These are phyloP conservation scores for Melampsora larici-populina DNA, from an alignment of 1,284 basidiomycete species.

Conservation along the genomic window DNA sequence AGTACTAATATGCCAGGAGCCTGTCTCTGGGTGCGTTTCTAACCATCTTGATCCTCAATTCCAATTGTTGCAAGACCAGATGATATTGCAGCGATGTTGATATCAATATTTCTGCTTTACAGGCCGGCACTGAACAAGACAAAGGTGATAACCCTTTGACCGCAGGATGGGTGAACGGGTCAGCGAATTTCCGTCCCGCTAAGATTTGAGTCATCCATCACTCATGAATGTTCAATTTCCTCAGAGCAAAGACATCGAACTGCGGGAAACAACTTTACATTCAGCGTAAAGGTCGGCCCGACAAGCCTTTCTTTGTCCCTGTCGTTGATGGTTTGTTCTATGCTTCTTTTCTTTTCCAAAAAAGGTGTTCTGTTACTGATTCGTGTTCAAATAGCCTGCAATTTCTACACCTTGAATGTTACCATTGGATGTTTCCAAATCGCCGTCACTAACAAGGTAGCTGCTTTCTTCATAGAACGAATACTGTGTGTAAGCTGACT, in stretches of 20 bases:
- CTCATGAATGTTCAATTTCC: not conserved
- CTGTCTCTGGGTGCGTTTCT: constrained; percentile 21
- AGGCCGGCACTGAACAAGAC: not conserved
- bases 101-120: no score
- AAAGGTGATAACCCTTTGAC: not conserved
- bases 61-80: no score
- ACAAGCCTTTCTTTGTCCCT: not conserved
- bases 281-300: not conserved
- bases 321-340: not conserved
- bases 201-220: no score
- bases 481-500: not conserved
- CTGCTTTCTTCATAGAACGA: not conserved
- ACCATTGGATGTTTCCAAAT: not conserved
- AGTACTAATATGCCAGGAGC: constrained; percentile 7
- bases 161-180: constrained; percentile 37
- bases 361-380: not conserved
- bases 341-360: not conserved
- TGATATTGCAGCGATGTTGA: no score
- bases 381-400: not conserved
- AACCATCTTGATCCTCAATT: no score
- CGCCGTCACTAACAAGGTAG: not conserved
- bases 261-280: not conserved
- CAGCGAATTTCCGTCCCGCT: no score
- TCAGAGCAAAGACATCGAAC: not conserved
- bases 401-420: not conserved